Base-by-base conservation (phyloP, 2,329 filamentous ascomycete species). In the Xylariaceae sp. region DNA sequence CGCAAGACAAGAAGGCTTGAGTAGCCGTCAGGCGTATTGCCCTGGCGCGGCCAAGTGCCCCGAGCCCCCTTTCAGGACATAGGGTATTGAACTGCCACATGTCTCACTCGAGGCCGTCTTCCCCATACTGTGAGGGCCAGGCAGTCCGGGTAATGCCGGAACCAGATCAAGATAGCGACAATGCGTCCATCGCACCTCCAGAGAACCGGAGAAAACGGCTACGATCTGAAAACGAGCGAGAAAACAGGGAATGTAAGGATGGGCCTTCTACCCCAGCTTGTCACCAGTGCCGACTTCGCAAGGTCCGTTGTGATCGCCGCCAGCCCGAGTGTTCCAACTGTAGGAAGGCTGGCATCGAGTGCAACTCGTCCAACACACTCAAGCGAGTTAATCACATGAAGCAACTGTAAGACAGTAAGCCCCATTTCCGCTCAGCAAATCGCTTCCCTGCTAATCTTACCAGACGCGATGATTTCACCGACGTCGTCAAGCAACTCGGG, bases 381-480 rank as follows among this genome's bases (percentile, higher is more conserved):
- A 50, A 50, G 27, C 48, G 44, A 5, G 46, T 47, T 2, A 52
- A 52, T 9, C 44, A 50, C 16, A 47, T 48, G 21, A 50, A 52
- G 17, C 38, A 50, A 26, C 26, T 52, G 50, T 38, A 40, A 36
- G 47, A 40, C n/a, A n/a, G n/a, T n/a, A n/a, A n/a, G n/a, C n/a
- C n/a, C n/a, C n/a, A n/a, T n/a, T n/a, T n/a, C n/a, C n/a, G n/a
- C 19, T 9, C 27, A 5, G 4, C n/a, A n/a, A 15, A 15, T 36
- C 29, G 12, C 33, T 26, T 36, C 3, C 4, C 32, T 36, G n/a
- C n/a, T n/a, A n/a, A n/a, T n/a, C n/a, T n/a, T n/a, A n/a, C n/a
- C n/a, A 48, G 50, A 15, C 41, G 47, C n/a, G 40, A 50, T 30
- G 48, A 50, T 30, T 53, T 51, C 31, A 47, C 43, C 12, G 41